Base-by-base conservation (phyloP, 2,329 filamentous ascomycete genomes). In the Coniochaeta hoffmannii region DNA sequence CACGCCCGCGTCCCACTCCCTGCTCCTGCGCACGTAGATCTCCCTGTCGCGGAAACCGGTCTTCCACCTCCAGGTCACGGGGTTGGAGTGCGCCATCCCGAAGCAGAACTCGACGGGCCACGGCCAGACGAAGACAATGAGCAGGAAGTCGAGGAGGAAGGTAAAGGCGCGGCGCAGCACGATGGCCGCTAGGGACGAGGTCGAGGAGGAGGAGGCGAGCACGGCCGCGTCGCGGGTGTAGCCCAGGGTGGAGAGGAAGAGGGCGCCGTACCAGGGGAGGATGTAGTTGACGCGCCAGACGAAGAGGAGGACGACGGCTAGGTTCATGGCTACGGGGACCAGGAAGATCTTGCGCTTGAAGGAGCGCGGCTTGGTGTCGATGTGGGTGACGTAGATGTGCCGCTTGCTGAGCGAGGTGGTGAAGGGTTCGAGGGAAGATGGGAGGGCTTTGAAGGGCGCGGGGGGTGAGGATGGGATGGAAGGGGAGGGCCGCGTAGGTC, bases 341-440 rank as follows among this genome's bases (percentile, higher is more conserved):
- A 84, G 64, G 71, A 96, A 97, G 64, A 95, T 87, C 65, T 89
- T 88, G 68, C 82, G 82, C 73, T 97, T 97, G 72, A 92, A 83
- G 28, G 78, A 76, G 19, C 73, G 71, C 0, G 86, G 84, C 59
- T 87, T 85, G 58, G 72, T 74, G 76, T 97, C 92, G 70, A 96
- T 76, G 74, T 96, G 91, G 30, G 87, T 79, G 64, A 97, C 81
- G 78, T 97, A 96, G 67, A 96, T 80, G 69, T 89, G 83, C 55
- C 80, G 73, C 55, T 80, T 76, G 57, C 84, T 80, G 57, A 96
- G 84, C 44, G 76, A 79, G 34, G 80, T 73, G 65, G 88, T 78
- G 67, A 96, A 86, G 11, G 85, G 79, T 53, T 77, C 64, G 54
- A 96, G 80, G 31, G 78, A 76, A 51, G 80, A 69, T 1, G 89